These are phyloP conservation scores for Fusarium pseudocircinatum DNA, from an alignment of 2,329 filamentous ascomycete genomes.

Conservation along the genomic window DNA sequence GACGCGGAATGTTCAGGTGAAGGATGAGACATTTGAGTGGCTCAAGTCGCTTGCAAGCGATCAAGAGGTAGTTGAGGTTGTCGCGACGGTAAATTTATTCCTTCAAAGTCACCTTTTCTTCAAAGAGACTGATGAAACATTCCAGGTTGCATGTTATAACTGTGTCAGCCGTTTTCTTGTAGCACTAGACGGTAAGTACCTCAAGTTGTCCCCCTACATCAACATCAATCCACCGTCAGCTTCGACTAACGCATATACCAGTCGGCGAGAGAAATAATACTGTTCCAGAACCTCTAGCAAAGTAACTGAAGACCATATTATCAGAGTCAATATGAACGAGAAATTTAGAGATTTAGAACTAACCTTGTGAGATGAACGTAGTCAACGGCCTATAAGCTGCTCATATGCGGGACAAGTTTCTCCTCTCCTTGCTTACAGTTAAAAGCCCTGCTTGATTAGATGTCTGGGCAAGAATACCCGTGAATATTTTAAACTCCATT, in stretches of 20 bases:
- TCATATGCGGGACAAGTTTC: background rate
- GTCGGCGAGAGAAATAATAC: background rate
- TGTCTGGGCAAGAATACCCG: too few relatives aligned
- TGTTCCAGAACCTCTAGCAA: background rate
- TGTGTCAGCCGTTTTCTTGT: slow-evolving; percentile 7
- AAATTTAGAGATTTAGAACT: background rate
- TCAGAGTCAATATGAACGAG: background rate
- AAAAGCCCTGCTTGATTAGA: background rate
- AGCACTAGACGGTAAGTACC: background rate
- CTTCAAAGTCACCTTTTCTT: accelerated
- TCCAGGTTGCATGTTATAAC: background rate
- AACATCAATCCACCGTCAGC: background rate
- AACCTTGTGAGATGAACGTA: background rate
- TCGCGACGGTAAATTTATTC: background rate
- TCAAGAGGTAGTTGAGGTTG: background rate
- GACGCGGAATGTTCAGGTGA: background rate
- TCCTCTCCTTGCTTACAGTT: background rate
- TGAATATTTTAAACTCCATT: background rate
- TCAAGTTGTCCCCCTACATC: accelerated
- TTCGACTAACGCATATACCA: background rate
- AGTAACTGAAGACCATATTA: background rate
- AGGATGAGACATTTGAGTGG: background rate
- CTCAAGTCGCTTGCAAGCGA: background rate
- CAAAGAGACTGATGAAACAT: background rate
- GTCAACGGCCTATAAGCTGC: background rate